Percentiles rank a stretch among this genome's conserved stretches.
Conservation (phyloP, 768 basidiomycete species). For the Suillus bovinus region DNA sequence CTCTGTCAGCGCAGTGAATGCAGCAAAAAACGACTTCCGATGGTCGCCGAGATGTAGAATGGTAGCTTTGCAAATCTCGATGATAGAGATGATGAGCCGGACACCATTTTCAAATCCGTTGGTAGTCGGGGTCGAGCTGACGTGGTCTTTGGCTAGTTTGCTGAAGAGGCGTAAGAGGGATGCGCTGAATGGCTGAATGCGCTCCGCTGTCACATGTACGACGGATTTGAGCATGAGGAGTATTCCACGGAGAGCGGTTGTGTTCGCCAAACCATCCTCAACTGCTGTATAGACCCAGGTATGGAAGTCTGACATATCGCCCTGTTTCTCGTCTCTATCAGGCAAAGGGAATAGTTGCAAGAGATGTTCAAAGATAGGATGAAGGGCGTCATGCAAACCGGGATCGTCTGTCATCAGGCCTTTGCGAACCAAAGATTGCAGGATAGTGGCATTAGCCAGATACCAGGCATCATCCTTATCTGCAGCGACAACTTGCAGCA, state of each 20-base stretch:
- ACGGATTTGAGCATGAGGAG: constrained; percentile 88
- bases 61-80: constrained; percentile 83
- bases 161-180: constrained; percentile 81
- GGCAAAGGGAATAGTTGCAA: constrained; percentile 75
- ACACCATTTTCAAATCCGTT: constrained; percentile 59
- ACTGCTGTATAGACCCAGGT: constrained; percentile 73
- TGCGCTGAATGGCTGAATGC: constrained; percentile 76
- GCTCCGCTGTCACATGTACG: constrained; percentile 76
- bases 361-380: constrained; percentile 81
- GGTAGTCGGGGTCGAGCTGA: constrained; percentile 50
- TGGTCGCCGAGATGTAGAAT: constrained; percentile 87
- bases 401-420: constrained; percentile 81
- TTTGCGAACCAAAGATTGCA: constrained; percentile 86
- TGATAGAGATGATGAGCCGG: constrained; percentile 69
- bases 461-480: constrained; percentile 89
- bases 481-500: constrained; percentile 81
- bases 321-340: constrained; percentile 71
- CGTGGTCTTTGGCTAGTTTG: constrained; percentile 87
- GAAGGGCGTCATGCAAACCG: constrained; percentile 75
- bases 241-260: constrained; percentile 71
- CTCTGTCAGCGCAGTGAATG: constrained; percentile 80
- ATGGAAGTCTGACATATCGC: constrained; percentile 77
- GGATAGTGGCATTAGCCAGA: constrained; percentile 60
- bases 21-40: constrained; percentile 75
- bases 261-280: constrained; percentile 75